Conservation (phyloP, 805 yeast species). For the Candida endomychidarum region DNA sequence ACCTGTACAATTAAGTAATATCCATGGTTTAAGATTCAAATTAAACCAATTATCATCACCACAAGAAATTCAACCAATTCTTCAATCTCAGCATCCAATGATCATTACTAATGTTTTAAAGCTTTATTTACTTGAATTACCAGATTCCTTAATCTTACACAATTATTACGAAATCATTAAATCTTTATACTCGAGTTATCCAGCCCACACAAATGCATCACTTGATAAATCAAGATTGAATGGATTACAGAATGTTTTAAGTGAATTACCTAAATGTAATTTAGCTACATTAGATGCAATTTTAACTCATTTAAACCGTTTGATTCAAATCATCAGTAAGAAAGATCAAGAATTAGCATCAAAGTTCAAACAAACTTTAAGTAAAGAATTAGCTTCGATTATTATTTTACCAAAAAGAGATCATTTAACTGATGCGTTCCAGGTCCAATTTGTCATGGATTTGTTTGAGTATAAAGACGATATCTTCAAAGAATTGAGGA, state of each 20-base stretch:
- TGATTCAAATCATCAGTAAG: conserved; percentile 49
- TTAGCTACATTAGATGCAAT: conserved; percentile 79
- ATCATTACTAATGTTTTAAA: conserved; percentile 68
- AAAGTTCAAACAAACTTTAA: conserved; percentile 46
- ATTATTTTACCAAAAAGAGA: conserved; percentile 18
- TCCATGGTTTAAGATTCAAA: conserved; percentile 60
- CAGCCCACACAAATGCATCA: conserved; percentile 31
- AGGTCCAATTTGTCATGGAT: conserved; percentile 59
- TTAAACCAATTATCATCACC: conserved; percentile 42
- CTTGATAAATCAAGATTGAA: conserved; percentile 45
- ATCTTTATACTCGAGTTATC: conserved; percentile 55
- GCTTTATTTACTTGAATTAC: conserved; percentile 74
- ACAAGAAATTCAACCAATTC: conserved; percentile 30
- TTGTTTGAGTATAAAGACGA: conserved; percentile 56
- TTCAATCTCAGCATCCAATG: conserved; percentile 48
- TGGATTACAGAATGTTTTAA: conserved; percentile 65
- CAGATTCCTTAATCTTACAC: conserved; percentile 69
- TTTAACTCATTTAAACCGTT: conserved; percentile 69
- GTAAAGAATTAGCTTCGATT: conserved; percentile 52
- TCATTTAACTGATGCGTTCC: conserved; percentile 53
- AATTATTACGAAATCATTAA: conserved; percentile 66
- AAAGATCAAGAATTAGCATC: conserved; percentile 35
- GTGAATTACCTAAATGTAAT: conserved; percentile 67
- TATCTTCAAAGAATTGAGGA: conserved; percentile 62
- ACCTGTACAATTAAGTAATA: conserved; percentile 57